Percentiles rank a stretch among this genome's conserved stretches.
phyloP scores from a whole-genome alignment of 2,329 filamentous ascomycete species.

The Ophiostoma tasmaniense region DNA sequence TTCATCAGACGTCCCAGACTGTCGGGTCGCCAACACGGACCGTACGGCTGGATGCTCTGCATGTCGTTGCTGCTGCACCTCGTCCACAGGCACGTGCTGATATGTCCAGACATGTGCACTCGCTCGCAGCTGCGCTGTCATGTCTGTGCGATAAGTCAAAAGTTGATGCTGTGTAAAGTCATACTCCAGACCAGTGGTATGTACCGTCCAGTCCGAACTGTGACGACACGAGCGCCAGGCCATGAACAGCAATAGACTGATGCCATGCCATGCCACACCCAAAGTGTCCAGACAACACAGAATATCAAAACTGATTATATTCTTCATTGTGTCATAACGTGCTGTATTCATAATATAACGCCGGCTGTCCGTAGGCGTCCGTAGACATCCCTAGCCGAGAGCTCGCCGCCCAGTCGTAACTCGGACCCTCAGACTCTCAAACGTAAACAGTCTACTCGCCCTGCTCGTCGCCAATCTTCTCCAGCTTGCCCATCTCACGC shows the following conservation, averaged over 20 bases:
- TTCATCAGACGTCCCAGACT: background rate
- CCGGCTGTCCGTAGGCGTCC: background rate
- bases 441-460: background rate
- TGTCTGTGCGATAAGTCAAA: too few species aligned
- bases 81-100: background rate
- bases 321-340: background rate
- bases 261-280: too few species aligned
- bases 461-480: constrained; percentile 69
- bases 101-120: background rate
- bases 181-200: too few species aligned
- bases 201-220: too few species aligned
- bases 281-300: too few species aligned
- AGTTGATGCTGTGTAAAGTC: too few species aligned
- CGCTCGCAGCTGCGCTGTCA: too few species aligned
- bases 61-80: background rate
- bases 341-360: background rate
- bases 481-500: constrained; percentile 84
- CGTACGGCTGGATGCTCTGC: background rate
- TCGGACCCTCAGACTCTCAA: background rate
- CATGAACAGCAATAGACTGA: too few species aligned
- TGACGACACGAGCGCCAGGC: too few species aligned
- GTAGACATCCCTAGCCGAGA: background rate
- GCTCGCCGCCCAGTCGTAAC: background rate
- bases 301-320: background rate
- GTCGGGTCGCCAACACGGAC: background rate